Conservation (phyloP, 495 filamentous ascomycete species). For the Xylaria acuta region DNA sequence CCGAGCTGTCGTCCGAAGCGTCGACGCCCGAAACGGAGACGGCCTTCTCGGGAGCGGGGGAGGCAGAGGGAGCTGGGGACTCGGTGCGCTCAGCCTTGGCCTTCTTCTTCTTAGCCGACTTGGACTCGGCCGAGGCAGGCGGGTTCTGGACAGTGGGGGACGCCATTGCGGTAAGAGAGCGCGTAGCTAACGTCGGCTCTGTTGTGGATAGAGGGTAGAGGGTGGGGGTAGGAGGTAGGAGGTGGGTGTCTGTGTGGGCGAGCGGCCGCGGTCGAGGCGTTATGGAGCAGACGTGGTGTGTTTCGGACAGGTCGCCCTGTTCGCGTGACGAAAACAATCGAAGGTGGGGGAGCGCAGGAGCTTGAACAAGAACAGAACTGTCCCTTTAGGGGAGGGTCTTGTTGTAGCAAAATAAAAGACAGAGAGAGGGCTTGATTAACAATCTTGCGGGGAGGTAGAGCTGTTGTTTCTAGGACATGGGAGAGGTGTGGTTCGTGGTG, state of each 20-base stretch:
- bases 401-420: neutral
- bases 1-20: constrained; percentile 61
- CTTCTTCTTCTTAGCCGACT: constrained; percentile 78
- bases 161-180: constrained; percentile 50
- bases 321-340: constrained; percentile 25
- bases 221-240: constrained; percentile 2
- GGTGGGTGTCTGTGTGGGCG: neutral
- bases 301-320: constrained; percentile 16
- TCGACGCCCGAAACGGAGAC: constrained; percentile 46
- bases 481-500: neutral
- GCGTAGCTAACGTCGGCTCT: constrained; percentile 18
- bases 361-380: neutral
- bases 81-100: constrained; percentile 62
- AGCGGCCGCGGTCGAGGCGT: neutral
- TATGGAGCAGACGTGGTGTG: neutral
- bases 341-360: constrained; percentile 24
- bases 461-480: constrained; percentile 16
- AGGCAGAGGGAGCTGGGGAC: constrained; percentile 50
- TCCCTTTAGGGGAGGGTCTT: neutral
- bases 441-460: constrained; percentile 6
- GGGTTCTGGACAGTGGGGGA: constrained; percentile 59
- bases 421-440: neutral
- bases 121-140: constrained; percentile 56
- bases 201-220: constrained; percentile 1
- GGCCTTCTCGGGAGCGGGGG: constrained; percentile 50